A percentile compares a stretch with the other conserved stretches of the same genome.
These are phyloP conservation scores for Picea mariana DNA, from an alignment of 83 land plant genomes.

Conservation along the genomic window DNA sequence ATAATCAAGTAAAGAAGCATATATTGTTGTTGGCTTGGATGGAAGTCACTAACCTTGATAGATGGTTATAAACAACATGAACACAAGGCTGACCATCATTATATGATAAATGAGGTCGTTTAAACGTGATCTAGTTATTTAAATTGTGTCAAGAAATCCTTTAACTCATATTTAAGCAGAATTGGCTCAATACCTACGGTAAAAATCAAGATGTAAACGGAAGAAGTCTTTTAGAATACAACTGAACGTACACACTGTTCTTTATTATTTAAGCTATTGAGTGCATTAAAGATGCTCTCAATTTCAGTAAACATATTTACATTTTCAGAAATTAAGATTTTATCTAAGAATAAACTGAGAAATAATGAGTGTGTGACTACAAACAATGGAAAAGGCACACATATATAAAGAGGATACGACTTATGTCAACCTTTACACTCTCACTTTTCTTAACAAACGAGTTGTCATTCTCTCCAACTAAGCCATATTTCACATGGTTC, in stretches of 20 bases:
- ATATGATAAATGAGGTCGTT: slow-evolving; percentile 24
- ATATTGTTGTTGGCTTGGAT: background rate
- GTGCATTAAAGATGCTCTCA: background rate
- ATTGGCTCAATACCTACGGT: no score
- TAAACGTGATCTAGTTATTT: no score
- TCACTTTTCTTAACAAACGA: background rate
- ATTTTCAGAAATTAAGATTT: background rate
- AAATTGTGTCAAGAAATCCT: no score
- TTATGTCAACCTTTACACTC: background rate
- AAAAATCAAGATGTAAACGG: no score
- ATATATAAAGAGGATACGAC: background rate
- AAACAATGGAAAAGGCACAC: background rate
- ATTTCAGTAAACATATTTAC: background rate
- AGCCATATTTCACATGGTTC: background rate
- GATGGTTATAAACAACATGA: slow-evolving; percentile 37
- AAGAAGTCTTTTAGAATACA: no score
- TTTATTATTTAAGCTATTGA: no score
- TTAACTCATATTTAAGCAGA: no score
- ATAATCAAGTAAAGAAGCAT: background rate
- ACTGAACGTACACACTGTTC: no score
- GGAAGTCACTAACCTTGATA: slow-evolving; percentile 41
- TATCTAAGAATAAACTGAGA: background rate
- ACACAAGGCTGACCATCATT: slow-evolving; percentile 52
- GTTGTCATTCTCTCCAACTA: background rate
- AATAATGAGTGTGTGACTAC: no score